Conservation (phyloP, 2,329 filamentous ascomycete species). For the Ophiostoma fasciatum region DNA sequence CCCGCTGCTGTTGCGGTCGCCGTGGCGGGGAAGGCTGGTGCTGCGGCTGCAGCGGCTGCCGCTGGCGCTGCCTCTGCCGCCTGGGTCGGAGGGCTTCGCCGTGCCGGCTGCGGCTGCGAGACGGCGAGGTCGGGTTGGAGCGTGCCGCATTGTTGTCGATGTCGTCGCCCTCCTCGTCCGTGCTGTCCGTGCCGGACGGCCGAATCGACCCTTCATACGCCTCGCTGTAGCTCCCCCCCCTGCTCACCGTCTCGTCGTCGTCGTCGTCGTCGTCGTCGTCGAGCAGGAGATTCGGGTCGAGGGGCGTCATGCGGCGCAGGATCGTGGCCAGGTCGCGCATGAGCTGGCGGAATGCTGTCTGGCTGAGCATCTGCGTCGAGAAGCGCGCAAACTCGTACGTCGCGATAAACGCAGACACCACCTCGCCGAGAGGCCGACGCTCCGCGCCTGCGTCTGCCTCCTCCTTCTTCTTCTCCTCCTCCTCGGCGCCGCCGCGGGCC, state of each 20-base stretch:
- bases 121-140: too few species aligned
- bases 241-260: conserved; percentile 13
- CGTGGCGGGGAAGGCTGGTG: too few species aligned
- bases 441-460: not conserved
- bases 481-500: not conserved
- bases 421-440: conserved; percentile 5
- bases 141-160: too few species aligned
- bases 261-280: conserved; percentile 14
- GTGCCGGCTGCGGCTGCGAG: too few species aligned
- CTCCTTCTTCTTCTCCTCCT: not conserved
- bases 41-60: too few species aligned
- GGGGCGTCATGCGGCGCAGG: conserved; percentile 56
- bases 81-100: too few species aligned
- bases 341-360: conserved; percentile 56
- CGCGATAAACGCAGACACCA: conserved; percentile 49
- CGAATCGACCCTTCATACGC: too few species aligned
- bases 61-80: too few species aligned
- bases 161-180: too few species aligned
- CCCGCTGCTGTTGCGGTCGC: too few species aligned
- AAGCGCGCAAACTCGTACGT: conserved; percentile 79
- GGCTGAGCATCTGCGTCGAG: conserved; percentile 52
- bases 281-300: conserved; percentile 39
- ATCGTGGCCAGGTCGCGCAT: conserved; percentile 79
- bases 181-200: too few species aligned
- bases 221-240: too few species aligned